Conservation (phyloP, 129 eudicot species). For the Saposhnikovia divaricata region DNA sequence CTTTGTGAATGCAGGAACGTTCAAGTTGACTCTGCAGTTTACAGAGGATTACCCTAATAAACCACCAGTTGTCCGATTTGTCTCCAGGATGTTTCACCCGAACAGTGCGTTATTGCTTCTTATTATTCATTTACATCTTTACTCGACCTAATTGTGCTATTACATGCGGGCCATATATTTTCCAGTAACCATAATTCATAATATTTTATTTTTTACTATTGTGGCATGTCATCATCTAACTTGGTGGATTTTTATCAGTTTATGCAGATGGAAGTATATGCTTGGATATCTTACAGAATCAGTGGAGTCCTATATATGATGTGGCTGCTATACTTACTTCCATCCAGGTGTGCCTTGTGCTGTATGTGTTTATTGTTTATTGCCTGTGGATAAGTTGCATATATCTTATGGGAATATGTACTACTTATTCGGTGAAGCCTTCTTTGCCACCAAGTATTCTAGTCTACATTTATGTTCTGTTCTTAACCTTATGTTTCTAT, state of each 20-base stretch:
- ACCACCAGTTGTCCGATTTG: conserved; percentile 26
- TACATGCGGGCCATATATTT: background rate
- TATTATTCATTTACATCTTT: background rate
- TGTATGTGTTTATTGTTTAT: too few relatives aligned
- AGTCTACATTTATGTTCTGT: background rate
- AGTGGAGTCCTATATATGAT: conserved; percentile 57
- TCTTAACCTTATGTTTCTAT: too few relatives aligned
- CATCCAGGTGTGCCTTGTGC: conserved; percentile 34
- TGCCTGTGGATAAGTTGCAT: background rate
- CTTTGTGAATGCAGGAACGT: conserved; percentile 12
- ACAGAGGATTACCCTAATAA: conserved; percentile 29
- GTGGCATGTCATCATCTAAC: background rate
- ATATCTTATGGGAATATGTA: background rate
- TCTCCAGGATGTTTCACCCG: conserved; percentile 27
- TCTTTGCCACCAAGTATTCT: background rate
- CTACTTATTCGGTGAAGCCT: background rate
- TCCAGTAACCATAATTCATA: background rate
- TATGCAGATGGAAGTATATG: conserved; percentile 59
- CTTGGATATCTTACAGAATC: conserved; percentile 50
- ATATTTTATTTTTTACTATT: background rate
- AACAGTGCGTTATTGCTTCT: conserved; percentile 16
- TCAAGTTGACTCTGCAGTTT: conserved; percentile 21
- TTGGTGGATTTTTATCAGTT: conserved; percentile 20
- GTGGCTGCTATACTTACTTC: conserved; percentile 56
- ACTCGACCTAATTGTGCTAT: background rate